Conservation (phyloP, 495 filamentous ascomycete genomes). For the Lineolata rhizophorae region DNA sequence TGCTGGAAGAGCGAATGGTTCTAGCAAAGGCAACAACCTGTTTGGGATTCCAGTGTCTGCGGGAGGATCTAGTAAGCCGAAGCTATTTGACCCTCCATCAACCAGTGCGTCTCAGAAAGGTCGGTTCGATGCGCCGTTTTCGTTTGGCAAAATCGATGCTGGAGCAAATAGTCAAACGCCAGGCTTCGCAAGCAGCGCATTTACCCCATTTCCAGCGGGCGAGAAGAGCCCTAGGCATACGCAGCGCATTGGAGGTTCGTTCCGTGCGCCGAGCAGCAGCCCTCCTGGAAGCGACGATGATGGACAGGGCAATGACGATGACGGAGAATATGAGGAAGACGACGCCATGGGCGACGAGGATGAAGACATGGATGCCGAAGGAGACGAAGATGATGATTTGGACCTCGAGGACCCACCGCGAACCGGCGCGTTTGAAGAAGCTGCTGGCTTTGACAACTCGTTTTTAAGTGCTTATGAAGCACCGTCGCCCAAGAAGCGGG, state of each 20-base stretch:
- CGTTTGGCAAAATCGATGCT: no score
- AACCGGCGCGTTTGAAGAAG: conserved; percentile 12
- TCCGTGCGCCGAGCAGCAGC: conserved; percentile 17
- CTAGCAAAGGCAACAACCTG: no score
- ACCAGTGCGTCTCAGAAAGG: background rate
- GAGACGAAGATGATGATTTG: conserved; percentile 31
- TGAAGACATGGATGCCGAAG: conserved; percentile 16
- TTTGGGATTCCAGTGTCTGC: no score
- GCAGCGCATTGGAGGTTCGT: no score
- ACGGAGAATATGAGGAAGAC: conserved; percentile 13
- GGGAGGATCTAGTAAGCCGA: conserved; percentile 15
- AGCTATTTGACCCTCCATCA: conserved; percentile 1
- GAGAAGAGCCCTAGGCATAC: no score
- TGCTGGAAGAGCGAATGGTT: no score
- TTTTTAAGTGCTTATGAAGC: background rate
- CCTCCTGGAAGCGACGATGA: conserved; percentile 16
- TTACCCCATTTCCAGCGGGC: no score
- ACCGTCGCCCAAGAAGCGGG: conserved; percentile 1
- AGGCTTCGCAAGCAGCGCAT: no score
- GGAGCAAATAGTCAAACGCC: background rate
- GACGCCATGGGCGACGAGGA: conserved; percentile 18
- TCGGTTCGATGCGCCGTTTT: no score
- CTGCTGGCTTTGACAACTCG: conserved; percentile 11
- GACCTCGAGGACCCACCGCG: no score
- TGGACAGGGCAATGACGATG: conserved; percentile 16